Base-by-base conservation (phyloP, 306 rosid genomes). In the Carpinus fangiana region DNA sequence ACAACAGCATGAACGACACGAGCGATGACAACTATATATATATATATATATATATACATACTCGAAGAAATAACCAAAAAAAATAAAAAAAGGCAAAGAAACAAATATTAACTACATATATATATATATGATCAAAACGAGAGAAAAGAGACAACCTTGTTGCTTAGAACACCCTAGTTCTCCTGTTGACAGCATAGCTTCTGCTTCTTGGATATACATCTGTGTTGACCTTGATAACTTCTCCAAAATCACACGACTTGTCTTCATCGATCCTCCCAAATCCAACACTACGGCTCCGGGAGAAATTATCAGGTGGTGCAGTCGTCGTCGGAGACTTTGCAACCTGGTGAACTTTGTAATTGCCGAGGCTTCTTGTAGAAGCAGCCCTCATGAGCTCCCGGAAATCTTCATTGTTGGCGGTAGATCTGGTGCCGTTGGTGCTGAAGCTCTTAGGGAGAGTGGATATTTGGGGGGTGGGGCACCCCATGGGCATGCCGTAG, bases 201-300 rank as follows among this genome's bases (percentile, higher is more conserved):
- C 70, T 89, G 82, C 92, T 89, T 64, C 96, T 77, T 0, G 81
- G 86, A 70, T 34, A 76, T 64, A 73, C 52, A 43, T 47, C 50
- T 1, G 76, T 70, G 53, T 43, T 89, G 47, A 21, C 62, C 76
- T 77, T 74, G 60, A 76, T 14, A n/a, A 76, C 84, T 17, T 80
- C 89, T 28, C 73, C 84, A 60, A 83, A 86, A 1, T 91, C 91
- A 72, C 82, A 86, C 0, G 88, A 38, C 55, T 83, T 61, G 53
- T 92, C 89, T 72, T 94, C 98, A 7, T 94, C 92, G 13, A 94
- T 94, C 81, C 80, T 87, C 70, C 89, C 90, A 28, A 91, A 71
- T 8, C 82, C 90, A 0, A 82, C 85, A 38, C 93, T 89, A 1
- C 53, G 84, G 76, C 90, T 80, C 72, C 88, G 84, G 31, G 84